A percentile compares a stretch with the other conserved stretches of the same genome.
Evolutionary conservation across 179 eudicot species (phyloP).

Genomic region (Beta lomatogona): DNA sequence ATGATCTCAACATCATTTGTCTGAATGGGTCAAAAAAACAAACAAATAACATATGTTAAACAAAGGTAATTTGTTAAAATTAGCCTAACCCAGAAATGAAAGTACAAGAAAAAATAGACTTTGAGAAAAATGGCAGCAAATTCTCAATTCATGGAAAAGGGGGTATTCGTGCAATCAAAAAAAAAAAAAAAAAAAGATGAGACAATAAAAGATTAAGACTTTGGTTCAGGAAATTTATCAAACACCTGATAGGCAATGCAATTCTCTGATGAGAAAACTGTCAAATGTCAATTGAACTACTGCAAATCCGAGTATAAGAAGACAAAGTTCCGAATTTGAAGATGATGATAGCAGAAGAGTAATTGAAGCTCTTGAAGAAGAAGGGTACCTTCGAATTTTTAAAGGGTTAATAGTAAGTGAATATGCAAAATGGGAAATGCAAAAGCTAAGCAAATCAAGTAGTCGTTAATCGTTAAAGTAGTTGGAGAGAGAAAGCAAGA

Average conservation of each 20-base stretch:
- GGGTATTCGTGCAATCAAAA: background rate
- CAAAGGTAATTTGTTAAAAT: background rate
- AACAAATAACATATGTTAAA: background rate
- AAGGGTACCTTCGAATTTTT: background rate
- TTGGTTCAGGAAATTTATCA: slow-evolving; percentile 28
- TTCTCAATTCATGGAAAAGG: background rate
- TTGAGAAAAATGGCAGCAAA: background rate
- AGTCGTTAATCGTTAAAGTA: background rate
- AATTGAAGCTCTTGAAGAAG: background rate
- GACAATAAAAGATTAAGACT: slow-evolving; percentile 1
- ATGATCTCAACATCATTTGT: slow-evolving; percentile 42
- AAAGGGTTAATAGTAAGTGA: background rate
- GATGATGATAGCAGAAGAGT: background rate
- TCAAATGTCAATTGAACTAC: background rate
- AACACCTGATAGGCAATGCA: slow-evolving; percentile 27
- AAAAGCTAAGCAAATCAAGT: no score
- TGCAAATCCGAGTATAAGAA: background rate
- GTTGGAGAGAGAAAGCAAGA: background rate
- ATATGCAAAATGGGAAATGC: background rate
- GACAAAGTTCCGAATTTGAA: background rate
- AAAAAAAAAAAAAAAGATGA: background rate
- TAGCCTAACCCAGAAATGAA: slow-evolving; percentile 5
- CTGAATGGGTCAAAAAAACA: background rate
- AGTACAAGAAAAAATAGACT: background rate
- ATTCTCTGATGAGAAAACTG: background rate